These are phyloP conservation scores for Fabrea salina DNA, from an alignment of 169 alveolate genomes.

Conservation along the genomic window DNA sequence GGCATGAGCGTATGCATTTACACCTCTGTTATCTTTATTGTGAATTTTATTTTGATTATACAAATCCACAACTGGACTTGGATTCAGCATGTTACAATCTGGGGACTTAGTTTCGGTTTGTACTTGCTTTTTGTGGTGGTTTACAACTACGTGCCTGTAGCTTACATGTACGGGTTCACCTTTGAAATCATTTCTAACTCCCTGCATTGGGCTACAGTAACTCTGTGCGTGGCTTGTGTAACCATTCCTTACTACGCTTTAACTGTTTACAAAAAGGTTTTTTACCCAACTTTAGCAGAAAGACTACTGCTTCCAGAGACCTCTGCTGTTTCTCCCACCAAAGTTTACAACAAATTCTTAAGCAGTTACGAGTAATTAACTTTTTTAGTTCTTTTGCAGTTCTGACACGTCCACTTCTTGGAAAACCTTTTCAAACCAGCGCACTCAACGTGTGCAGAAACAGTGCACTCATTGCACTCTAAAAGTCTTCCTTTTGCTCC, in stretches of 20 bases:
- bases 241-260: conserved; percentile 2
- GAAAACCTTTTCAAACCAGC: too few relatives aligned
- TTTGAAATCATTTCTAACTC: not conserved
- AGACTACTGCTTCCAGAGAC: too few relatives aligned
- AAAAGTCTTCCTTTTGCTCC: too few relatives aligned
- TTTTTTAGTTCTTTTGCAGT: too few relatives aligned
- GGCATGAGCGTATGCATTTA: conserved; percentile 16
- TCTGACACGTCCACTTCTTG: too few relatives aligned
- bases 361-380: too few relatives aligned
- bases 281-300: conserved; percentile 1
- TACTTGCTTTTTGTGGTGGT: conserved; percentile 25
- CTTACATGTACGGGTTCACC: not conserved
- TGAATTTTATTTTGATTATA: not conserved
- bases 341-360: too few relatives aligned
- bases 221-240: not conserved
- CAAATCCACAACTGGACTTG: conserved; percentile 19
- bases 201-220: not conserved
- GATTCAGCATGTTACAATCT: conserved; percentile 25
- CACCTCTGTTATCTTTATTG: conserved; percentile 10
- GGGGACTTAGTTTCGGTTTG: conserved; percentile 22
- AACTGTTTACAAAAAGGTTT: not conserved
- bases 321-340: too few relatives aligned
- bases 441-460: too few relatives aligned
- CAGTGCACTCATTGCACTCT: too few relatives aligned
- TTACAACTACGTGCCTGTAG: not conserved